phyloP scores from a whole-genome alignment of 371 early-diverging fungal genomes.

The Nosema muscidifuracis region DNA sequence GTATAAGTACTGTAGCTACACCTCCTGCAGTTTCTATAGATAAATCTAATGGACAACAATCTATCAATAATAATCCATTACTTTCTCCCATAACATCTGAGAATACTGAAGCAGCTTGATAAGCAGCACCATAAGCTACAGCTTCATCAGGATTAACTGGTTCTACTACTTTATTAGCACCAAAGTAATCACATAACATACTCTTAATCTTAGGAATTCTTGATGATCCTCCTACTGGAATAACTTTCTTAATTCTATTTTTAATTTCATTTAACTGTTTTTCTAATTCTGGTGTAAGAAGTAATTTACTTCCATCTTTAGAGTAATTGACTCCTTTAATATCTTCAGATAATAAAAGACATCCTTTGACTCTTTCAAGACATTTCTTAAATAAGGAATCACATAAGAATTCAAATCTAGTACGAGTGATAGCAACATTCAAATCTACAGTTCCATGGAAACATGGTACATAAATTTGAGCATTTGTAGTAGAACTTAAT shows the following conservation, averaged over 20 bases:
- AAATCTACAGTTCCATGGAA: slow-evolving; percentile 69
- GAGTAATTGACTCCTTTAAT: slow-evolving; percentile 24
- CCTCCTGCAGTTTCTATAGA: slow-evolving; percentile 54
- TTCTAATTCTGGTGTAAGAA: slow-evolving; percentile 39
- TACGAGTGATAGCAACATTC: slow-evolving; percentile 39
- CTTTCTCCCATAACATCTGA: slow-evolving; percentile 41
- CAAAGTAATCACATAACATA: slow-evolving; percentile 55
- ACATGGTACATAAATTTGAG: slow-evolving; percentile 77
- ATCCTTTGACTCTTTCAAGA: slow-evolving; percentile 33
- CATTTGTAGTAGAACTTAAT: slow-evolving; percentile 75
- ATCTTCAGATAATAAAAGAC: slow-evolving; percentile 20
- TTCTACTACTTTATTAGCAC: slow-evolving; percentile 44
- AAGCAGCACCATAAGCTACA: slow-evolving; percentile 62
- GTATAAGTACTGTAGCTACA: slow-evolving; percentile 48
- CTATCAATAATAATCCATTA: slow-evolving; percentile 39
- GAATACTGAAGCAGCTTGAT: slow-evolving; percentile 48
- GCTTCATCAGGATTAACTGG: slow-evolving; percentile 60
- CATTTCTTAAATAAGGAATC: slow-evolving; percentile 46
- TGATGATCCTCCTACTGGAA: slow-evolving; percentile 62
- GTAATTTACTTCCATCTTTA: slow-evolving; percentile 37
- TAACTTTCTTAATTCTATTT: slow-evolving; percentile 49
- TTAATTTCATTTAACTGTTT: slow-evolving; percentile 5
- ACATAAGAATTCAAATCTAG: slow-evolving; percentile 49
- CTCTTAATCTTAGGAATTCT: slow-evolving; percentile 61
- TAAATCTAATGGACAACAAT: slow-evolving; percentile 58